Evolutionary conservation across 148 eudicot genomes (phyloP), one percentile per base, ranked within the genome.

Genomic region (Rhododendron griersonianum): DNA sequence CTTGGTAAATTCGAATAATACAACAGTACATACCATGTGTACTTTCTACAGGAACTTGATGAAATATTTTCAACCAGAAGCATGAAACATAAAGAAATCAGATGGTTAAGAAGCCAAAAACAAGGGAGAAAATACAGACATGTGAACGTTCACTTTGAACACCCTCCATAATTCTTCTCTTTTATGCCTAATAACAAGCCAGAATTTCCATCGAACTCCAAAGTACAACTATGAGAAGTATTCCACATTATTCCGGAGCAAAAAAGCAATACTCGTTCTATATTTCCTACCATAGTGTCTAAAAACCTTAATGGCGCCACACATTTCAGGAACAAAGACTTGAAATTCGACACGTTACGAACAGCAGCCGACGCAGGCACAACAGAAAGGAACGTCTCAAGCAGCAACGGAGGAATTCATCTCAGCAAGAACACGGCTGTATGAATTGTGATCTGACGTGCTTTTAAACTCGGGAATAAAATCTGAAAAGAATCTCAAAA

Each of bases 401-500:
- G 89, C 91, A 88, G 90, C 87, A 83, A 91, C 51, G 35, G 92
- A 87, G 80, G 94, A 83, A 87, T 85, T 91, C 93, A 93, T 89
- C 90, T 93, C 95, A 76, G 89, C 91, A 82, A 95, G 92, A 86
- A 93, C 82, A 57, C 91, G 92, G 69, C 90, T 85, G 81, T 93
- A 97, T 28, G 93, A 87, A 55, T 86, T 84, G 86, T 93, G 89
- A 84, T 95, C 98, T n/a, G 96, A 57, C 81, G 98, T 95, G 91
- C 75, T 91, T 91, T 89, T 93, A 88, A 97, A 97, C 83, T 93
- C 95, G 45, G 99, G 98, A 87, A 93, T 92, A 88, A 94, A 95
- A 86, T 97, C 99, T 35, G 92, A 92, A 83, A 94, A 92, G 92
- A 97, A 97, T 86, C 99, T 92, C 59, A 97, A 85, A 45, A 95